phyloP scores from a whole-genome alignment of 345 rosid genomes.

The Populus nigra region DNA sequence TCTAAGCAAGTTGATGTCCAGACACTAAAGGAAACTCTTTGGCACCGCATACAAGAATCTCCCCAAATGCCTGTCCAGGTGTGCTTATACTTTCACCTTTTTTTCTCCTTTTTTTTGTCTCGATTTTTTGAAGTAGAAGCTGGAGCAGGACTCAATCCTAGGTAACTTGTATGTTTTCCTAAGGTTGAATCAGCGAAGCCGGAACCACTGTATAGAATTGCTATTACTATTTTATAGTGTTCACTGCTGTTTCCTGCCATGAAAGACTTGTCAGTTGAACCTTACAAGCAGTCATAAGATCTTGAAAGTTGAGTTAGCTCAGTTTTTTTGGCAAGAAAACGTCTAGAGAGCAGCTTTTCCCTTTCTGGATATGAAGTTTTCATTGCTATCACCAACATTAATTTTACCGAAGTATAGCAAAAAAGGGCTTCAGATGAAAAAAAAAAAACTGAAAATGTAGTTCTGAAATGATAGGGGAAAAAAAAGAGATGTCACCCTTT shows the following conservation, averaged over 20 bases:
- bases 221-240: neutral
- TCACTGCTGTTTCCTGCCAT: neutral
- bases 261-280: neutral
- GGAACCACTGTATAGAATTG: neutral
- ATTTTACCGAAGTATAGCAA: too few relatives aligned
- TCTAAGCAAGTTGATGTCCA: constrained; percentile 96
- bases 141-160: too few relatives aligned
- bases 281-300: neutral
- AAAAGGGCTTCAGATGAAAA: too few relatives aligned
- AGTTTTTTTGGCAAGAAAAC: too few relatives aligned
- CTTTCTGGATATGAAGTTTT: too few relatives aligned
- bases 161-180: neutral
- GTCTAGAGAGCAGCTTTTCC: too few relatives aligned
- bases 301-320: too few relatives aligned
- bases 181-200: neutral
- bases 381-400: too few relatives aligned
- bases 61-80: constrained; percentile 50
- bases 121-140: neutral
- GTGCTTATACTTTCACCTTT: neutral
- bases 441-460: too few relatives aligned
- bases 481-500: too few relatives aligned
- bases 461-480: too few relatives aligned
- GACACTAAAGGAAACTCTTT: constrained; percentile 73
- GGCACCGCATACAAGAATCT: constrained; percentile 64
- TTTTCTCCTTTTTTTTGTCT: neutral